phyloP scores from a whole-genome alignment of 2,329 filamentous ascomycete genomes.

The Pseudocercospora fuligena region DNA sequence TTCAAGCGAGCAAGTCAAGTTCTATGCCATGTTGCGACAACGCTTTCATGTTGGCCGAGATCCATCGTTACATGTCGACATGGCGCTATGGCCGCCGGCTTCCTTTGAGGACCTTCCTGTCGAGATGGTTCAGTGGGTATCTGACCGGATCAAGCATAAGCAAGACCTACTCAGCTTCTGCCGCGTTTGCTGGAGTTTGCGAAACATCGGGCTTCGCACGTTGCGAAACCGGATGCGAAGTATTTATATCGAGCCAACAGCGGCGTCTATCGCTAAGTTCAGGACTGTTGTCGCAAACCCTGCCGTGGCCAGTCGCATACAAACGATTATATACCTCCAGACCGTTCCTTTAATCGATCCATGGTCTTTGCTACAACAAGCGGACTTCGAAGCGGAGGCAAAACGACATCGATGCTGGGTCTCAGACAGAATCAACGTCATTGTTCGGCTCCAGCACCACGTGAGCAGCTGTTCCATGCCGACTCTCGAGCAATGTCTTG shows the following conservation, averaged over 20 bases:
- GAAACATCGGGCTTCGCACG: background rate
- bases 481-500: background rate
- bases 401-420: background rate
- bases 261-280: background rate
- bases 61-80: background rate
- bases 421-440: background rate
- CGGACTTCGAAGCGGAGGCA: background rate
- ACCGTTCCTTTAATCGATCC: background rate
- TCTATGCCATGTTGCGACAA: background rate
- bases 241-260: background rate
- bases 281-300: background rate
- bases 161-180: background rate
- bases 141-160: background rate
- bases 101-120: background rate
- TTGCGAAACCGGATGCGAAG: background rate
- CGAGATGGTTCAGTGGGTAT: background rate
- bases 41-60: background rate
- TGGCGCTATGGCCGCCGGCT: background rate
- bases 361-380: background rate
- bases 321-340: background rate
- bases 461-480: background rate
- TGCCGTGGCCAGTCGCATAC: background rate
- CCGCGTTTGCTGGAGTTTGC: background rate
- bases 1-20: background rate
- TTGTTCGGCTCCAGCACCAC: background rate